Evolutionary conservation across 2,329 filamentous ascomycete species (phyloP), one percentile per base, ranked within the genome.

Genomic region (Ilyonectria sp.): DNA sequence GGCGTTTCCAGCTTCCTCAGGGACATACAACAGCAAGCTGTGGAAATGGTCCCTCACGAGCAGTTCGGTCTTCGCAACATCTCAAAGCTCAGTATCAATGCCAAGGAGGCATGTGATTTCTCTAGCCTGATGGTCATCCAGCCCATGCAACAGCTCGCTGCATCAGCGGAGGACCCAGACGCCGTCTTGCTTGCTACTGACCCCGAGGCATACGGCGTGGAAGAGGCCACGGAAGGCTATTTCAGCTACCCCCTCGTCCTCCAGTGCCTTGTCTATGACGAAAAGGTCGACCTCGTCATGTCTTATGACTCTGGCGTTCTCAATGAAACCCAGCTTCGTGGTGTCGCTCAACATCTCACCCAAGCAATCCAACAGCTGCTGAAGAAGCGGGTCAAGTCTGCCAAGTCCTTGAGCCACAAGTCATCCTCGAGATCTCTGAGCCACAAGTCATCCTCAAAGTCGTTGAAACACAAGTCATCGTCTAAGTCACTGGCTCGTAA

Each of bases 91-190:
- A 65, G 61, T n/a, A 2, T 58, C 7, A 69, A 68, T 2, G 46
- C 54, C 10, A 60, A 62, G 3, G 44, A 68, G 6, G 74, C 70
- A 1, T 77, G 74, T 35, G 62, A 61, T 0, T 80, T 80, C 26
- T 75, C 75, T 29, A 79, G 72, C 1, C 59, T 79, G 7, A 59
- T 81, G 1, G 74, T 78, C 2, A 68, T 80, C 3, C 78, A 77
- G 17, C 67, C 67, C 1, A 17, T 46, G 10, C 57, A 60, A 21
- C 53, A 43, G 13, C 13, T 26, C 5, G 23, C 31, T 6, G 49
- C n/a, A 60, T 60, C 44, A 17, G 7, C 17, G 1, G 46, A 52
- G 1, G 23, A 37, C 7, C 43, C 21, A 15, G 35, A 60, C 9
- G 19, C 57, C 26, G 46, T 60, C 17, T 6, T 60, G 1, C 13